These are phyloP conservation scores for Trichaptum fuscoviolaceum DNA, from an alignment of 768 basidiomycete species.

Conservation along the genomic window DNA sequence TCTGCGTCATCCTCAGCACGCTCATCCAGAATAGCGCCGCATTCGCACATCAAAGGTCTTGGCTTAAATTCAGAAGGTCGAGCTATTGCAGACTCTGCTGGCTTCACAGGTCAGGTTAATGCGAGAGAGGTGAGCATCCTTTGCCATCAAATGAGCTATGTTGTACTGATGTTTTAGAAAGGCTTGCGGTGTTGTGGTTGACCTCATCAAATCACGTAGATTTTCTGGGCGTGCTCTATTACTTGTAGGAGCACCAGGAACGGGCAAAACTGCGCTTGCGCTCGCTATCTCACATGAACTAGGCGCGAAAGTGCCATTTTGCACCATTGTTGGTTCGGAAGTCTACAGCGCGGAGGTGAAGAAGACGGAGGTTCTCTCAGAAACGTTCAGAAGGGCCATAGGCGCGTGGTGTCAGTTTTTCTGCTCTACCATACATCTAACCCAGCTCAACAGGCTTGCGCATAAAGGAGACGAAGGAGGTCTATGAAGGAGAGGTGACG, in stretches of 20 bases:
- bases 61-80: conserved; percentile 82
- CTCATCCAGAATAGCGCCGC: conserved; percentile 79
- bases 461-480: conserved; percentile 99
- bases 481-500: conserved; percentile 98
- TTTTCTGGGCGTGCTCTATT: conserved; percentile 92
- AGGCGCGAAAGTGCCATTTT: conserved; percentile 93
- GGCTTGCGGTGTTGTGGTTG: conserved; percentile 90
- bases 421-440: conserved; percentile 9
- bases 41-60: conserved; percentile 96
- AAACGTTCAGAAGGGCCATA: conserved; percentile 91
- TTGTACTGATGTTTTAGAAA: conserved; percentile 24
- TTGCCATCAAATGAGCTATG: conserved; percentile 1
- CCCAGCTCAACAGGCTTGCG: conserved; percentile 59
- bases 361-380: conserved; percentile 97
- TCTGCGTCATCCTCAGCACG: conserved; percentile 55
- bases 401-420: conserved; percentile 54
- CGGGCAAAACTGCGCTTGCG: conserved; percentile 96
- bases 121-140: conserved; percentile 73
- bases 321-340: conserved; percentile 97
- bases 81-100: conserved; percentile 66
- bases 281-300: conserved; percentile 94
- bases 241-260: conserved; percentile 93
- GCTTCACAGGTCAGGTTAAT: conserved; percentile 86
- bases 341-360: conserved; percentile 97
- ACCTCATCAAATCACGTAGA: conserved; percentile 85